These are phyloP conservation scores for Haematococcus sp. DNA, from an alignment of 139 green algal species.

Conservation along the genomic window DNA sequence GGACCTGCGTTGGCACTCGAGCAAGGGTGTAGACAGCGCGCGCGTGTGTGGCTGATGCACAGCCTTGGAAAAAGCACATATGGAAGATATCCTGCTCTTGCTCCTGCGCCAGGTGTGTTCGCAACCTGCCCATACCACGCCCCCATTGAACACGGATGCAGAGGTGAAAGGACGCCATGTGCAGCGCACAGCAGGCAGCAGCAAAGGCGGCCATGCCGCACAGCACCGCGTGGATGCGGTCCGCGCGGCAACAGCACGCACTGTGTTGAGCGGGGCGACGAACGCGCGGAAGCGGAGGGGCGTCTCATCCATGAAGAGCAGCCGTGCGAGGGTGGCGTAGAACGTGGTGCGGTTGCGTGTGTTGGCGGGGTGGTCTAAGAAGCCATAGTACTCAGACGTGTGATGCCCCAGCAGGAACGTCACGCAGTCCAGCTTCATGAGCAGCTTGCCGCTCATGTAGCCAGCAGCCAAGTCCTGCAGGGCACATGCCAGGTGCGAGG, in stretches of 20 bases:
- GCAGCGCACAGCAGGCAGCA: no score
- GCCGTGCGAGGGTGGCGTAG: conserved; percentile 87
- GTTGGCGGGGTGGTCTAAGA: conserved; percentile 81
- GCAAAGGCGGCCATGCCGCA: conserved; percentile 28
- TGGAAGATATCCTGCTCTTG: no score
- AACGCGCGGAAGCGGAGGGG: conserved; percentile 87
- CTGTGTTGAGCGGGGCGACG: conserved; percentile 85
- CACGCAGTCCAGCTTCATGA: conserved; percentile 92
- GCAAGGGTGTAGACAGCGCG: no score
- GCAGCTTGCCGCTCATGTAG: conserved; percentile 97
- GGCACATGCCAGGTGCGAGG: not conserved
- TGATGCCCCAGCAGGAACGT: conserved; percentile 84
- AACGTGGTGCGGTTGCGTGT: conserved; percentile 87
- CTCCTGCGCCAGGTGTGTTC: no score
- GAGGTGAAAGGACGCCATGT: no score
- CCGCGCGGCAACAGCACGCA: conserved; percentile 8
- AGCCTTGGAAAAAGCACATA: no score
- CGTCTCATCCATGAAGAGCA: conserved; percentile 97
- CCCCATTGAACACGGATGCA: no score
- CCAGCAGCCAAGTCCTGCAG: conserved; percentile 85
- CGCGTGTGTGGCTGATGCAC: no score
- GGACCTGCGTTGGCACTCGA: conserved; percentile 35
- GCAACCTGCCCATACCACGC: no score
- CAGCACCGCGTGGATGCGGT: conserved; percentile 39
- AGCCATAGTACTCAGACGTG: conserved; percentile 79